Evolutionary conservation across 1,284 basidiomycete species (phyloP).

Genomic region (Cryptococcus maquisensis): DNA sequence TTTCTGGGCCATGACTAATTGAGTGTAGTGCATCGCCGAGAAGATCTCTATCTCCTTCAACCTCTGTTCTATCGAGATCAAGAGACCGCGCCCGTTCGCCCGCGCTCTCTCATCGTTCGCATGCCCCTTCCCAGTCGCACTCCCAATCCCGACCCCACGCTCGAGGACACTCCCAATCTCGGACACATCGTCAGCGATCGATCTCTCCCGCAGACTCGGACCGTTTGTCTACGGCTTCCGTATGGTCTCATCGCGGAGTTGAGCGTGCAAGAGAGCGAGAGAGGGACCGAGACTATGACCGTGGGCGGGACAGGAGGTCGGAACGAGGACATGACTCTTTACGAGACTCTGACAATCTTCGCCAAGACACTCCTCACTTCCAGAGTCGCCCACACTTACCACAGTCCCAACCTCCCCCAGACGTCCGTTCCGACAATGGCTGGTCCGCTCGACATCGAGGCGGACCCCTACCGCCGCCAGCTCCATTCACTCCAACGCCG

Average conservation of each 20-base stretch:
- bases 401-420: too few species aligned
- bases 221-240: neutral
- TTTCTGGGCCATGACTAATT: neutral
- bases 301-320: neutral
- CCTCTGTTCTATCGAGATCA: constrained; percentile 7
- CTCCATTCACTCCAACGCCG: too few species aligned
- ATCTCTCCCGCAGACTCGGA: neutral
- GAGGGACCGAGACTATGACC: neutral
- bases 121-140: constrained; percentile 2
- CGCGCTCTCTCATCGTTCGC: constrained; percentile 5
- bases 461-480: too few species aligned
- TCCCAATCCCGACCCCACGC: neutral
- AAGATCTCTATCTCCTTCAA: constrained; percentile 4
- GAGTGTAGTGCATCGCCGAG: neutral
- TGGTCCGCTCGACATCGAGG: too few species aligned
- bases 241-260: neutral
- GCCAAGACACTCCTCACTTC: too few species aligned
- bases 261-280: neutral
- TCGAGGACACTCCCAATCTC: neutral
- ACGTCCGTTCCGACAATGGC: too few species aligned
- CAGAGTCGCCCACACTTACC: too few species aligned
- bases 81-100: constrained; percentile 10
- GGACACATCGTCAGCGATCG: neutral
- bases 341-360: too few species aligned
- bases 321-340: too few species aligned